Evolutionary conservation across 2,329 filamentous ascomycete genomes (phyloP), one percentile per base, ranked within the genome.

Genomic region (Pyricularia pennisetigena): DNA sequence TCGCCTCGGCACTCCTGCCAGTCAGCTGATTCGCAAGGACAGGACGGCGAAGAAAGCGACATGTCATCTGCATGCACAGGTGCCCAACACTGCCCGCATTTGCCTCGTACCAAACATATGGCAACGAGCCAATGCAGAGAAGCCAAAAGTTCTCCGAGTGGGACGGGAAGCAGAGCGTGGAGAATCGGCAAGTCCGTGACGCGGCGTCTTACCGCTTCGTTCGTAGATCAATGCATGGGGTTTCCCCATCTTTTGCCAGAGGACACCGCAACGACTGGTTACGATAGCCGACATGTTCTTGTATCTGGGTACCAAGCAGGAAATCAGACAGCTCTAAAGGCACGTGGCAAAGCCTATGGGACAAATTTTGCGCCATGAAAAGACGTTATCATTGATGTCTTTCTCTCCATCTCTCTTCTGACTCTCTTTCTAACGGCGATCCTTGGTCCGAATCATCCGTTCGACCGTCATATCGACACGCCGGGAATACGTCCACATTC

Each of bases 381-480:
- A 61, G 57, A 61, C 57, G 57, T 61, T 61, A 14, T 61, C n/a
- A 61, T 61, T 61, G 57, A 61, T 61, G 24, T 61, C 57, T 61
- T 61, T 23, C 23, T 26, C 16, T 61, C 57, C 16, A 14, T 61
- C 24, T 61, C 9, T 61, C n/a, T 61, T 14, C 32, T 35, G 32
- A 35, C 32, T 61, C n/a, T 61, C 57, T 26, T 59, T 26, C 54
- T 61, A 4, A 8, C 12, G 24, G n/a, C 57, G 24, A 7, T 5
- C 20, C 57, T 61, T 61, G 57, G 8, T 4, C 23, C 24, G 23
- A 61, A 5, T 61, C 57, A 2, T 61, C 24, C 23, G 14, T 61
- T 4, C n/a, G 57, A 61, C 57, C 23, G n/a, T 24, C 57, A 61
- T 61, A 14, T 24, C 57, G 24, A 24, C 57, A 23, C 23, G 57